These are phyloP conservation scores for Heliamphora exappendiculata DNA, from an alignment of 148 eudicot species.

Conservation along the genomic window DNA sequence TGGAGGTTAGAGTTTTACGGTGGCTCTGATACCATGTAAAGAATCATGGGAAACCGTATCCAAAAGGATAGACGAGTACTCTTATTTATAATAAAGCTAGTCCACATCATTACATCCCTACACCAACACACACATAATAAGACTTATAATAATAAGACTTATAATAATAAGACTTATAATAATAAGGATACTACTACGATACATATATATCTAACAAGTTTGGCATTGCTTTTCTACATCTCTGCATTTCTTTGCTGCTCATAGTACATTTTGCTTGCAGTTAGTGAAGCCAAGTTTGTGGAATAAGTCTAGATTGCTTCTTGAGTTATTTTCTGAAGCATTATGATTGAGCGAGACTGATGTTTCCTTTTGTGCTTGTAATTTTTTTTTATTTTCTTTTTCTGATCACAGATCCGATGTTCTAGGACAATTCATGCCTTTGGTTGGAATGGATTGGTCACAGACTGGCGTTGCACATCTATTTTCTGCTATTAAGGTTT, in stretches of 20 bases:
- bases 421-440: slow-evolving; percentile 97
- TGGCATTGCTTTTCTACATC: neutral
- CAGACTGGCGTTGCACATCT: slow-evolving; percentile 96
- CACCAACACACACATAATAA: no score
- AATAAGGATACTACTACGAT: no score
- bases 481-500: slow-evolving; percentile 90
- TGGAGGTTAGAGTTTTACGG: no score
- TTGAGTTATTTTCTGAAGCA: neutral
- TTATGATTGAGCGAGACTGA: neutral
- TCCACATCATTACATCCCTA: no score
- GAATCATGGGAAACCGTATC: no score
- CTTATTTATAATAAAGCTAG: no score
- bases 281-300: neutral
- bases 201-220: no score
- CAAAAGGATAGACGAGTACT: no score
- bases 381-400: slow-evolving; percentile 7
- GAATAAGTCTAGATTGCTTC: neutral
- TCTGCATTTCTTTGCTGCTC: neutral
- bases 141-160: no score
- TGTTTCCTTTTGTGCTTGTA: neutral
- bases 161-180: no score
- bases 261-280: neutral
- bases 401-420: slow-evolving; percentile 71
- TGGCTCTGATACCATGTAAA: no score
- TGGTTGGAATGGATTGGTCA: slow-evolving; percentile 96